phyloP scores from a whole-genome alignment of 495 filamentous ascomycete species.

The Aspergillus ellipticus region DNA sequence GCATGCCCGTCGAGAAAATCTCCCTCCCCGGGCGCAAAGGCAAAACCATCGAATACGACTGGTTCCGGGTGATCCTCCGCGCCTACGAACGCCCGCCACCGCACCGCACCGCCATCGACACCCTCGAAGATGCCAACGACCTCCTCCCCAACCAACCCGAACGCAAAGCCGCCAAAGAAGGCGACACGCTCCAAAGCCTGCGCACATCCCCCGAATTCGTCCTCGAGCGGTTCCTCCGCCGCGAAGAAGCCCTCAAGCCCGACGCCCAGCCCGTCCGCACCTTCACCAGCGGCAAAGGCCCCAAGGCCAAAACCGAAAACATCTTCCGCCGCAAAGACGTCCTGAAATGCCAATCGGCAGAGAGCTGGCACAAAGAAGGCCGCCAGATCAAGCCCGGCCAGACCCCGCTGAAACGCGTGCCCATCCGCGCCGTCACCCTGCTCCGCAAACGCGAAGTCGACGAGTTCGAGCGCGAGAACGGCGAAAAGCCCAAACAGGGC shows the following conservation, averaged over 20 bases:
- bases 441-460: constrained; percentile 87
- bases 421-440: constrained; percentile 85
- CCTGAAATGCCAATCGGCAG: constrained; percentile 78
- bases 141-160: constrained; percentile 67
- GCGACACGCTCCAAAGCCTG: constrained; percentile 78
- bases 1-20: constrained; percentile 72
- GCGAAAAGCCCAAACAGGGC: constrained; percentile 80
- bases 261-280: constrained; percentile 65
- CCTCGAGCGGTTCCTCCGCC: constrained; percentile 80
- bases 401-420: constrained; percentile 77
- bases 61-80: constrained; percentile 77
- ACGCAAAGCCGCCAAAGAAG: constrained; percentile 62
- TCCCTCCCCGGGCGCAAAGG: constrained; percentile 75
- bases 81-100: constrained; percentile 60
- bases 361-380: constrained; percentile 98
- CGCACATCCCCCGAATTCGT: constrained; percentile 82
- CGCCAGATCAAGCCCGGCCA: constrained; percentile 66
- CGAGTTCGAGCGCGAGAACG: constrained; percentile 71
- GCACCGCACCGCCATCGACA: constrained; percentile 66
- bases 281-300: constrained; percentile 68
- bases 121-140: constrained; percentile 71
- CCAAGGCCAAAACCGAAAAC: constrained; percentile 66
- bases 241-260: constrained; percentile 84
- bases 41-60: constrained; percentile 70
- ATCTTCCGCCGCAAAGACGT: constrained; percentile 81